A percentile compares a stretch with the other conserved stretches of the same genome.
Evolutionary conservation across 768 basidiomycete genomes (phyloP).

Genomic region (Trametes cinnabarina): DNA sequence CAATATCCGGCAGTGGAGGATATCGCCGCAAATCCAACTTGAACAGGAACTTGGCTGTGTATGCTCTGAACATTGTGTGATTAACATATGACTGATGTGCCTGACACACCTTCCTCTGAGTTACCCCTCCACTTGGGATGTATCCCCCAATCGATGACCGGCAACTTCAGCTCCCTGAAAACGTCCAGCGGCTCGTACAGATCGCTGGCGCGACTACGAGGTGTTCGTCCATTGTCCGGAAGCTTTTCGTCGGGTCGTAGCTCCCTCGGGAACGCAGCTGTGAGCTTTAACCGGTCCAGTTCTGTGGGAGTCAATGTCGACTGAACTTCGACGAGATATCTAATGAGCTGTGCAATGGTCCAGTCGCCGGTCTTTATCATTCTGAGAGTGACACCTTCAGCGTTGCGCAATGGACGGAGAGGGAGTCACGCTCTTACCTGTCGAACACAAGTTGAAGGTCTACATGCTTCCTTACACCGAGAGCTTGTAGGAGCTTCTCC

Average conservation of each 20-base stretch:
- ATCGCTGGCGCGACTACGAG: slow-evolving; percentile 61
- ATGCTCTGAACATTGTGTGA: too few relatives aligned
- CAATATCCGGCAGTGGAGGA: slow-evolving; percentile 64
- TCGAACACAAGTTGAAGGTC: slow-evolving; percentile 93
- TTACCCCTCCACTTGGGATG: slow-evolving; percentile 73
- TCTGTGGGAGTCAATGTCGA: slow-evolving; percentile 59
- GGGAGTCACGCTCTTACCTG: slow-evolving; percentile 49
- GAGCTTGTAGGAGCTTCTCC: slow-evolving; percentile 65
- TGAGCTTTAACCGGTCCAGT: slow-evolving; percentile 51
- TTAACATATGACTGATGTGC: too few relatives aligned
- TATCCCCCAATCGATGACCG: slow-evolving; percentile 85
- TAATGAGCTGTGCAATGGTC: slow-evolving; percentile 81
- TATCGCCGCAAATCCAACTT: slow-evolving; percentile 64
- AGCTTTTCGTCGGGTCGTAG: slow-evolving; percentile 14
- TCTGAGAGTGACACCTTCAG: slow-evolving; percentile 35
- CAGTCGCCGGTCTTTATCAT: slow-evolving; percentile 90
- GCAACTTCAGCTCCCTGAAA: slow-evolving; percentile 71
- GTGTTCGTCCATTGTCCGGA: slow-evolving; percentile 22
- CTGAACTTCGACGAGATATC: slow-evolving; percentile 84
- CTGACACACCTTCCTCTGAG: slow-evolving; percentile 76
- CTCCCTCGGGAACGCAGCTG: slow-evolving; percentile 76
- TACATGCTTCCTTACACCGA: slow-evolving; percentile 90
- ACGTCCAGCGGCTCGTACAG: slow-evolving; percentile 82
- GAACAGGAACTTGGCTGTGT: slow-evolving; percentile 77
- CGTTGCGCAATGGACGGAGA: neutral